Conservation (phyloP, 768 basidiomycete genomes). For the Terana coerulea region DNA sequence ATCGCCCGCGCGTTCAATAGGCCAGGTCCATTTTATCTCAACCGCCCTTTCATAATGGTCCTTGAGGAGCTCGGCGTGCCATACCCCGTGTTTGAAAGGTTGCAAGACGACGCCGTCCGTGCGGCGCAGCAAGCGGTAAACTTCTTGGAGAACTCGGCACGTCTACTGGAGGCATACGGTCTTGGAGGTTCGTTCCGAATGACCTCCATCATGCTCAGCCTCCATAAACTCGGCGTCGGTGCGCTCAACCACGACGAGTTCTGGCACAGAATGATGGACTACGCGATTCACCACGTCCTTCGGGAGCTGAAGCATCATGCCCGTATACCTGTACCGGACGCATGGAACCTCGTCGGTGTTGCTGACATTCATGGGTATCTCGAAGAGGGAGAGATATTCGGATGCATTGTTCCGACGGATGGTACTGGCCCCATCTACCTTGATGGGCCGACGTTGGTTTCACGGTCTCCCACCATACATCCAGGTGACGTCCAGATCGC, state of each 20-base stretch:
- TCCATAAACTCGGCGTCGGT: conserved; percentile 45
- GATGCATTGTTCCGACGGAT: conserved; percentile 44
- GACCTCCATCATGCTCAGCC: conserved; percentile 44
- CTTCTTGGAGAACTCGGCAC: conserved; percentile 42
- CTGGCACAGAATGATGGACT: conserved; percentile 48
- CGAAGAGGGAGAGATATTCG: conserved; percentile 56
- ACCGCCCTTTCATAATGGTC: conserved; percentile 67
- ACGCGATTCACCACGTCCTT: conserved; percentile 55
- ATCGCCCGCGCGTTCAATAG: conserved; percentile 62
- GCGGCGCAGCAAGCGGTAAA: conserved; percentile 35
- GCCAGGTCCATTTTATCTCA: conserved; percentile 53
- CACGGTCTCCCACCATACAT: conserved; percentile 66
- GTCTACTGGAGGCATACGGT: conserved; percentile 51
- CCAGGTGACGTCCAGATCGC: conserved; percentile 66
- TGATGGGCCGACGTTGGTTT: conserved; percentile 53
- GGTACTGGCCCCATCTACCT: conserved; percentile 38
- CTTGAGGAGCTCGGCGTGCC: conserved; percentile 56
- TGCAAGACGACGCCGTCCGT: conserved; percentile 49
- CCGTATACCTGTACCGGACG: conserved; percentile 59
- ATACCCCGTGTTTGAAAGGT: conserved; percentile 46
- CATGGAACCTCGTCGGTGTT: conserved; percentile 68
- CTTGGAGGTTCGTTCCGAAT: conserved; percentile 56
- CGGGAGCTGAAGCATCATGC: conserved; percentile 60
- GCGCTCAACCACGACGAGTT: conserved; percentile 39
- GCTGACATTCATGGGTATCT: conserved; percentile 60